phyloP scores from a whole-genome alignment of 805 yeast genomes.

The Ogataea methanolica region DNA sequence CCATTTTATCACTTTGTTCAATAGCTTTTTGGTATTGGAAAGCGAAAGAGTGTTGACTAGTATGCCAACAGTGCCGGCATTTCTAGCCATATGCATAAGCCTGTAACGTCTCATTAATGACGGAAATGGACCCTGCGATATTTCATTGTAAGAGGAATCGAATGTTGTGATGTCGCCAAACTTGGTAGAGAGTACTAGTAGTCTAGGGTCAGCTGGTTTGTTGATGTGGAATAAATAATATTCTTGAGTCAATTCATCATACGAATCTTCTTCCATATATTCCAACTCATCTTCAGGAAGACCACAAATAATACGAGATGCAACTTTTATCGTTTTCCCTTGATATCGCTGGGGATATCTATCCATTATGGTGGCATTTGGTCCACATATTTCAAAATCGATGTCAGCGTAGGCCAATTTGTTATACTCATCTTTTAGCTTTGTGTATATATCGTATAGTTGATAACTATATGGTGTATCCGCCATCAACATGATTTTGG shows the following conservation, averaged over 20 bases:
- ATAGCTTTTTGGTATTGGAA: slow-evolving; percentile 62
- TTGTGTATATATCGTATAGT: slow-evolving; percentile 35
- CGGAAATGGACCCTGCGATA: slow-evolving; percentile 61
- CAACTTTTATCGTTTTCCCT: slow-evolving; percentile 16
- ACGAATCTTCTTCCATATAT: slow-evolving; percentile 24
- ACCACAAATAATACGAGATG: slow-evolving; percentile 31
- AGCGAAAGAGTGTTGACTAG: slow-evolving; percentile 86
- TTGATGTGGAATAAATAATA: slow-evolving; percentile 68
- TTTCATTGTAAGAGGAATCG: slow-evolving; percentile 35
- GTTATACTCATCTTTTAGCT: slow-evolving; percentile 29
- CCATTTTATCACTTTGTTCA: slow-evolving; percentile 55
- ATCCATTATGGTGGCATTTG: slow-evolving; percentile 24
- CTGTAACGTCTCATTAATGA: slow-evolving; percentile 80
- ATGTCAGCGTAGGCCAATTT: slow-evolving; percentile 37
- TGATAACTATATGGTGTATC: slow-evolving; percentile 61
- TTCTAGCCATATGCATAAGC: slow-evolving; percentile 81
- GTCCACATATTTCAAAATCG: slow-evolving; percentile 25
- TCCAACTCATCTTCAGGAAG: slow-evolving; percentile 16
- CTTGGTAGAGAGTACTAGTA: slow-evolving; percentile 69
- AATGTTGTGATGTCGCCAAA: slow-evolving; percentile 51
- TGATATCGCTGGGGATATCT: slow-evolving; percentile 1
- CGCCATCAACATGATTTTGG: slow-evolving; percentile 61
- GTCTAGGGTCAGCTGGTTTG: slow-evolving; percentile 71
- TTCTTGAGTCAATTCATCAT: slow-evolving; percentile 32
- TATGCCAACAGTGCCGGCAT: slow-evolving; percentile 90